These are phyloP conservation scores for Kodamaea lidongshanica DNA, from an alignment of 805 yeast species.

Conservation along the genomic window DNA sequence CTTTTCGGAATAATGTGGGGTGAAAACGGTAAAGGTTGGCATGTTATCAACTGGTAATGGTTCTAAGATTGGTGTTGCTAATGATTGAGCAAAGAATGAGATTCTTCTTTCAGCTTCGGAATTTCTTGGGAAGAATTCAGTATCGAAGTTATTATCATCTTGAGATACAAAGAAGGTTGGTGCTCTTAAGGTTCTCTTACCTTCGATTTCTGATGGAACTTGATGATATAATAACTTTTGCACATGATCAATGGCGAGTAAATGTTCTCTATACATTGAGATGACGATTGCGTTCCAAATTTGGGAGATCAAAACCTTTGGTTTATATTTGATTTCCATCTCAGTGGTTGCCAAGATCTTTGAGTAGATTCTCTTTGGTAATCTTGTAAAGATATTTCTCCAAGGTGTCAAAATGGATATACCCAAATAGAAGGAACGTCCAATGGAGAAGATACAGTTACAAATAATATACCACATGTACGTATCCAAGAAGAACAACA, in stretches of 20 bases:
- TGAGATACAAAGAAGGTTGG: constrained; percentile 98
- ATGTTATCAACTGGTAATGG: constrained; percentile 98
- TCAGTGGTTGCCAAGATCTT: constrained; percentile 97
- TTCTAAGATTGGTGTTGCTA: constrained; percentile 98
- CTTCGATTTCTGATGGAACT: constrained; percentile 97
- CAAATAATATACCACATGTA: constrained; percentile 97
- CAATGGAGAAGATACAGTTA: constrained; percentile 93
- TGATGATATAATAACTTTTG: constrained; percentile 96
- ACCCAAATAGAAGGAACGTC: constrained; percentile 97
- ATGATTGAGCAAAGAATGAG: constrained; percentile 97
- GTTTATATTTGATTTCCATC: constrained; percentile 98
- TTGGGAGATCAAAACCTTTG: constrained; percentile 95
- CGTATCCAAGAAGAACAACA: constrained; percentile 96
- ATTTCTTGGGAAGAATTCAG: constrained; percentile 94
- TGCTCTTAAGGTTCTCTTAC: constrained; percentile 96
- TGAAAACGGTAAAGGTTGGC: constrained; percentile 97
- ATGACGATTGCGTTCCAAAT: constrained; percentile 99
- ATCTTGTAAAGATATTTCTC: constrained; percentile 96
- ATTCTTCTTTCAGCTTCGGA: constrained; percentile 99
- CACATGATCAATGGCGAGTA: constrained; percentile 96
- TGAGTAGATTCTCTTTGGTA: constrained; percentile 98
- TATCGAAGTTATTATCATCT: constrained; percentile 89
- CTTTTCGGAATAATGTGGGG: constrained; percentile 96
- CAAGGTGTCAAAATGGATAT: constrained; percentile 98
- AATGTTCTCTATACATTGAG: constrained; percentile 99